Conservation (phyloP, 176 grass and related monocot genomes). For the Oryza glumipatula region DNA sequence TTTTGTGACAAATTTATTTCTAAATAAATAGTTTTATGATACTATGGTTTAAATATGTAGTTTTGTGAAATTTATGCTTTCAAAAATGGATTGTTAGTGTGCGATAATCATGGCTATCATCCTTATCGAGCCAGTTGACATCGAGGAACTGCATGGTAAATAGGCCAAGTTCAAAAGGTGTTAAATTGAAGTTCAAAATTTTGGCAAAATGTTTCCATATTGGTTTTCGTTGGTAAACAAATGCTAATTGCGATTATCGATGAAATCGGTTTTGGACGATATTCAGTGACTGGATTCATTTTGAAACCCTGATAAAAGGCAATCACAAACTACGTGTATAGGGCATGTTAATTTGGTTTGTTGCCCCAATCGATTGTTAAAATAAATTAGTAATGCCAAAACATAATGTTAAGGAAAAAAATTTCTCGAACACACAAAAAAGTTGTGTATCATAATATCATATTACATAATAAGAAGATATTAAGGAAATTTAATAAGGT, state of each 20-base stretch:
- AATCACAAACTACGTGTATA: background rate
- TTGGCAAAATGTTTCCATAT: background rate
- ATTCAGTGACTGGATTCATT: background rate
- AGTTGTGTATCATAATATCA: too few relatives aligned
- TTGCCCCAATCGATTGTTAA: background rate
- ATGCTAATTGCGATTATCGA: background rate
- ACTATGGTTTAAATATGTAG: too few relatives aligned
- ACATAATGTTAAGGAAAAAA: too few relatives aligned
- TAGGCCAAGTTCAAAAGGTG: background rate
- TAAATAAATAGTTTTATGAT: too few relatives aligned
- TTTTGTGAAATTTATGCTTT: too few relatives aligned
- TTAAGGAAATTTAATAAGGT: too few relatives aligned
- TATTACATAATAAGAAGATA: too few relatives aligned
- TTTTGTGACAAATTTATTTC: too few relatives aligned
- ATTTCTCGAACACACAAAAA: too few relatives aligned
- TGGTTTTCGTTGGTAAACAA: background rate
- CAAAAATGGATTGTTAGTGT: background rate
- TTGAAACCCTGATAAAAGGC: background rate
- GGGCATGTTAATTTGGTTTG: background rate
- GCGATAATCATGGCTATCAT: background rate
- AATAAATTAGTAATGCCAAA: too few relatives aligned
- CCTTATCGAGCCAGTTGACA: background rate
- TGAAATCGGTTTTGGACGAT: too few relatives aligned
- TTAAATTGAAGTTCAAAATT: background rate
- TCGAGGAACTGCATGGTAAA: background rate